Percentiles rank a stretch among this genome's conserved stretches.
These are phyloP conservation scores for Rutstroemia sp. DNA, from an alignment of 2,329 filamentous ascomycete species.

Conservation along the genomic window DNA sequence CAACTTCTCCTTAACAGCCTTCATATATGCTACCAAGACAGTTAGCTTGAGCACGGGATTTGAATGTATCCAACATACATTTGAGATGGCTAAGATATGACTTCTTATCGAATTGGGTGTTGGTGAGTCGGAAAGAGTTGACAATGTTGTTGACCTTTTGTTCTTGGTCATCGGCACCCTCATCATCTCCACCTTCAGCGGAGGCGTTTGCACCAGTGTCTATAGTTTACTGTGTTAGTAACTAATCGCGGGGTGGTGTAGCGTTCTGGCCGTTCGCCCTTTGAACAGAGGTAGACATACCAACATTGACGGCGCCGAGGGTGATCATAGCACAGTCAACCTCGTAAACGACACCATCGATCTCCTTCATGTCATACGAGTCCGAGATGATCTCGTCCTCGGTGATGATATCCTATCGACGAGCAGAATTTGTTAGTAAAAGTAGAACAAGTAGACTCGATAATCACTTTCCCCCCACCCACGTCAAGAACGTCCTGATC, in stretches of 20 bases:
- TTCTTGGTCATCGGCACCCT: slow-evolving; percentile 60
- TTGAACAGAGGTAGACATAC: slow-evolving; percentile 36
- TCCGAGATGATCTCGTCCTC: slow-evolving; percentile 96
- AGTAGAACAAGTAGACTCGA: not conserved
- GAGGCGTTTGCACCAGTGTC: slow-evolving; percentile 95
- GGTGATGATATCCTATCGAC: slow-evolving; percentile 70
- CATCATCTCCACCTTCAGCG: slow-evolving; percentile 72
- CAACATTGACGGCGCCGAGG: slow-evolving; percentile 64
- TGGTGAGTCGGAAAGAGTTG: slow-evolving; percentile 81
- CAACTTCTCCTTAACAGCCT: slow-evolving; percentile 69
- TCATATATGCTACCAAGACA: slow-evolving; percentile 69
- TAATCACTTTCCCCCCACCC: not conserved
- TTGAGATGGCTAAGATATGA: slow-evolving; percentile 77
- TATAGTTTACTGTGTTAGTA: slow-evolving; percentile 27
- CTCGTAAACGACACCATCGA: slow-evolving; percentile 79
- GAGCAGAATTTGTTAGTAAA: slow-evolving; percentile 6
- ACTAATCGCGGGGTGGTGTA: not conserved
- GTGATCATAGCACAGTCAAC: slow-evolving; percentile 87
- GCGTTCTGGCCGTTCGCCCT: not conserved
- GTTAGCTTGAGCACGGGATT: no score
- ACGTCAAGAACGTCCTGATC: not conserved
- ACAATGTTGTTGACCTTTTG: slow-evolving; percentile 88
- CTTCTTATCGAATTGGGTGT: slow-evolving; percentile 82
- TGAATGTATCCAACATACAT: slow-evolving; percentile 44
- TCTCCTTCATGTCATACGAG: slow-evolving; percentile 75